phyloP scores from a whole-genome alignment of 2,329 filamentous ascomycete genomes.

The Stagonosporopsis vannaccii region DNA sequence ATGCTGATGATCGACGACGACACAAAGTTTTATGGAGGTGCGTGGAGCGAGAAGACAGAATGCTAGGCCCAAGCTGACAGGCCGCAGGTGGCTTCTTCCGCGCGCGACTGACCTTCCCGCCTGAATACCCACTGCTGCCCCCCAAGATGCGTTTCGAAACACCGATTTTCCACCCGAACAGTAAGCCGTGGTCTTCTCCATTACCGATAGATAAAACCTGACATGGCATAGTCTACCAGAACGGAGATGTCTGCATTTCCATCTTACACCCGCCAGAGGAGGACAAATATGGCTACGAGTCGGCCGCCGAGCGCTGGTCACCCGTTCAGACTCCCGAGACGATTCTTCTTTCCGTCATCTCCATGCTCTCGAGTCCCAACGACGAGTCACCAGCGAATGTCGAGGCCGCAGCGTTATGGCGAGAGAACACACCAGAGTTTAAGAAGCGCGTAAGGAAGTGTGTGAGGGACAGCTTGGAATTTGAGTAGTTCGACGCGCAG shows the following conservation, averaged over 20 bases:
- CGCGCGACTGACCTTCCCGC: conserved; percentile 91
- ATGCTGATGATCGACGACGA: conserved; percentile 99
- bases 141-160: conserved; percentile 95
- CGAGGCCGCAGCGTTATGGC: conserved; percentile 96
- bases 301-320: conserved; percentile 93
- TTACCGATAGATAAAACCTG: neutral
- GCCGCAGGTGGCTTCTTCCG: conserved; percentile 82
- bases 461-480: conserved; percentile 64
- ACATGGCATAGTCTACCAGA: conserved; percentile 75
- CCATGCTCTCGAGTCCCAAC: conserved; percentile 96
- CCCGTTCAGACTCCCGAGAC: conserved; percentile 98
- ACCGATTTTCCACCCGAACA: conserved; percentile 96
- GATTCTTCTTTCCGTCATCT: conserved; percentile 96
- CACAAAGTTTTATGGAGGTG: conserved; percentile 91
- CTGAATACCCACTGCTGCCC: conserved; percentile 95
- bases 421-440: conserved; percentile 82
- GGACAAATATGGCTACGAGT: conserved; percentile 98
- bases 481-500: conserved; percentile 30
- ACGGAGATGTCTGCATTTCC: conserved; percentile 95
- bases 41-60: conserved; percentile 29
- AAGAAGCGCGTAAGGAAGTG: conserved; percentile 84
- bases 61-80: conserved; percentile 14
- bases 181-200: conserved; percentile 57
- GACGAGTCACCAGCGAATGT: conserved; percentile 97
- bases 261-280: conserved; percentile 96